Conservation (phyloP, 345 rosid species). For the Carallia brachiata region DNA sequence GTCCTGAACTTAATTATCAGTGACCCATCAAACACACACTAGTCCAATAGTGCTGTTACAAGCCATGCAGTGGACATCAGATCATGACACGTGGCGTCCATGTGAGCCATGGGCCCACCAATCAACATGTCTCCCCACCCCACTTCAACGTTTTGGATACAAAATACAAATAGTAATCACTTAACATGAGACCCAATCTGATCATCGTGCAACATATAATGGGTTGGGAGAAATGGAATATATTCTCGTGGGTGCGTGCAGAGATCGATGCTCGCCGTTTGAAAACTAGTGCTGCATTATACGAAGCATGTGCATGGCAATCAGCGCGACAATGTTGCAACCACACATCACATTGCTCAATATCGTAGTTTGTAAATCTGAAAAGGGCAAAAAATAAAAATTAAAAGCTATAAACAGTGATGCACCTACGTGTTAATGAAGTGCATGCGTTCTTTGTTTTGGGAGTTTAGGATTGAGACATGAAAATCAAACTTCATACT, state of each 20-base stretch:
- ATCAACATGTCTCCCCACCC: neutral
- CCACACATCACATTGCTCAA: too few relatives aligned
- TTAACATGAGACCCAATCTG: neutral
- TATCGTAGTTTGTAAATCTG: too few relatives aligned
- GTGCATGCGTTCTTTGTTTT: too few relatives aligned
- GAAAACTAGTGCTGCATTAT: neutral
- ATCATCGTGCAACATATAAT: neutral
- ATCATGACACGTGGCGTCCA: neutral
- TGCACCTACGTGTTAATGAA: too few relatives aligned
- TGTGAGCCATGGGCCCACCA: neutral
- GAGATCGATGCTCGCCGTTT: neutral
- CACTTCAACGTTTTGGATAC: neutral
- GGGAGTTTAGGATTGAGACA: too few relatives aligned
- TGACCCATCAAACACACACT: neutral
- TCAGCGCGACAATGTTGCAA: too few relatives aligned
- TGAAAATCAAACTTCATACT: too few relatives aligned
- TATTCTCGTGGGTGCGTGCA: neutral
- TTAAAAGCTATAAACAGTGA: too few relatives aligned
- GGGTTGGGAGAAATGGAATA: neutral
- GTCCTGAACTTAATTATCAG: neutral
- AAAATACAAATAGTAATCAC: neutral
- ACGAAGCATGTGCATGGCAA: too few relatives aligned
- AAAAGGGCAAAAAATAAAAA: too few relatives aligned
- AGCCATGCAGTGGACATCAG: neutral
- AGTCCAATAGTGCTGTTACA: neutral